Evolutionary conservation across 2,329 filamentous ascomycete species (phyloP).

Genomic region (Xylariaceae sp.): DNA sequence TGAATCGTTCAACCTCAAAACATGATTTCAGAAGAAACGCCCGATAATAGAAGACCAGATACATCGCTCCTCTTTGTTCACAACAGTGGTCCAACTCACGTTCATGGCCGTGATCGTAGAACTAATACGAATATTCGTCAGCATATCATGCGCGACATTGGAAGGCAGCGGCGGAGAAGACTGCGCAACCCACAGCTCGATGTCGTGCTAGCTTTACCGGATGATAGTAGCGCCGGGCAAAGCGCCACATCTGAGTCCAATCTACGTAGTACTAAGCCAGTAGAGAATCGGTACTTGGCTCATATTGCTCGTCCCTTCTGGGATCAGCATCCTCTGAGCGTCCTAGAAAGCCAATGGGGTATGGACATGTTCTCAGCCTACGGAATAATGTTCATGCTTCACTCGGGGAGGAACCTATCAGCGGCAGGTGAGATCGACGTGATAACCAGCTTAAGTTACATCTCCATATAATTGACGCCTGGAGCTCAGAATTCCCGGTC

Average conservation of each 20-base stretch:
- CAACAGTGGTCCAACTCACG: constrained; percentile 6
- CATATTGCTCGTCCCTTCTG: constrained; percentile 6
- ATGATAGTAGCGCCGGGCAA: constrained; percentile 2
- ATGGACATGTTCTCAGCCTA: constrained; percentile 10
- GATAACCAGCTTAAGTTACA: too few relatives aligned
- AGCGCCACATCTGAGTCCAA: constrained; percentile 2
- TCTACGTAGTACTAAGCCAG: constrained; percentile 1
- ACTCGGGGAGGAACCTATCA: constrained; percentile 6
- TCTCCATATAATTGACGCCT: too few relatives aligned
- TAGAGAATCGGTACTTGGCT: constrained; percentile 1
- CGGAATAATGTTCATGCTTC: constrained; percentile 9
- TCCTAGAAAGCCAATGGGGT: constrained; percentile 7
- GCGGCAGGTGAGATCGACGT: constrained; percentile 6
- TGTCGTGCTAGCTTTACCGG: constrained; percentile 1
- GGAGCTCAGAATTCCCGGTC: background rate
- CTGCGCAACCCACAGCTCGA: constrained; percentile 5
- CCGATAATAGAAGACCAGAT: too few relatives aligned
- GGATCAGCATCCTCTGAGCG: constrained; percentile 7
- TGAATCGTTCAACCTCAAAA: background rate
- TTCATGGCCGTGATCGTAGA: constrained; percentile 6
- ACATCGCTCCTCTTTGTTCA: constrained; percentile 7
- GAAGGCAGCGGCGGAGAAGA: constrained; percentile 2
- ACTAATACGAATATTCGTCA: constrained; percentile 9
- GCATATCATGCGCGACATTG: constrained; percentile 8
- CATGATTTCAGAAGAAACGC: constrained; percentile 7